Evolutionary conservation across 1,284 basidiomycete species (phyloP).

Genomic region (Ceratobasidium theobromae): DNA sequence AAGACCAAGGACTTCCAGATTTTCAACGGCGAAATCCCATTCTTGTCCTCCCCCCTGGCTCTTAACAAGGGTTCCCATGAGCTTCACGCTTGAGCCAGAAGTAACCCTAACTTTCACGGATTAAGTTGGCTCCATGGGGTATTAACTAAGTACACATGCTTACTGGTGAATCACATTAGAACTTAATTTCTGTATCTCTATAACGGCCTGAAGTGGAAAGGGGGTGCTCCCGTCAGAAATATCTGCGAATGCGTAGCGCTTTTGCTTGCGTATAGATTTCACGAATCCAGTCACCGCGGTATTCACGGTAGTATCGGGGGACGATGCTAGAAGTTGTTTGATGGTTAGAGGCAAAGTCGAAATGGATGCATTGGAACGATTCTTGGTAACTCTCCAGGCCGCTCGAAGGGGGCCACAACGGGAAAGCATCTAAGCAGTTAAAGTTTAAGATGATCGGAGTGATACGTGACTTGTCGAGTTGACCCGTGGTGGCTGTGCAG

Average conservation of each 20-base stretch:
- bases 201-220: constrained; percentile 73
- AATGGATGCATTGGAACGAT: not conserved
- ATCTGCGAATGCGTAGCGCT: constrained; percentile 81
- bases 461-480: not conserved
- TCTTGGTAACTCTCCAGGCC: not conserved
- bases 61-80: constrained; percentile 64
- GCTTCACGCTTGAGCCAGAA: constrained; percentile 69
- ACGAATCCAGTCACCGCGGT: constrained; percentile 69
- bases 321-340: constrained; percentile 34
- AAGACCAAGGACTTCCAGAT: constrained; percentile 65
- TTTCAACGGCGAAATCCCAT: constrained; percentile 71
- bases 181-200: constrained; percentile 44
- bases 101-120: constrained; percentile 47
- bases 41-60: constrained; percentile 72
- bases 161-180: constrained; percentile 39
- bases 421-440: constrained; percentile 7
- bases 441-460: not conserved
- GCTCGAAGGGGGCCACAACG: not conserved
- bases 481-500: too few relatives aligned
- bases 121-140: not conserved
- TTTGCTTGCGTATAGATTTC: constrained; percentile 79
- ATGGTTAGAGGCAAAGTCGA: constrained; percentile 34
- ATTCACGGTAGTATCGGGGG: not conserved
- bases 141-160: constrained; percentile 36
- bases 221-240: constrained; percentile 78